These are phyloP conservation scores for Microstroma glucosiphilum DNA, from an alignment of 1,284 basidiomycete genomes.

Conservation along the genomic window DNA sequence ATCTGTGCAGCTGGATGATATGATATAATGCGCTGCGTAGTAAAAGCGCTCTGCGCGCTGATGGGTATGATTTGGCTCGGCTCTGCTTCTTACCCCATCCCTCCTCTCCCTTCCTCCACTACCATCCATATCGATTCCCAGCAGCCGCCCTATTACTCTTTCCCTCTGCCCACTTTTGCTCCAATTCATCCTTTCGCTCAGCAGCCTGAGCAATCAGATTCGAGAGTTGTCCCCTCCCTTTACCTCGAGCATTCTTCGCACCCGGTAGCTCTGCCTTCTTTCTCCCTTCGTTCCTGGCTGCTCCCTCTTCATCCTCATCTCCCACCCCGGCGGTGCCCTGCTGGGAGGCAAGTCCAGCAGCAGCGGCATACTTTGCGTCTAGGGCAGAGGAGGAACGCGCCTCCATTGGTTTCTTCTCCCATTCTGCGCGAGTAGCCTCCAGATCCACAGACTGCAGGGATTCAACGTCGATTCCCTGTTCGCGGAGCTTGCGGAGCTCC, in stretches of 20 bases:
- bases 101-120: too few relatives aligned
- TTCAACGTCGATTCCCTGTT: conserved; percentile 4
- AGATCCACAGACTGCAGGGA: conserved; percentile 3
- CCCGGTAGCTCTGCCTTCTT: too few relatives aligned
- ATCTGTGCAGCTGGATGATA: too few relatives aligned
- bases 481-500: neutral
- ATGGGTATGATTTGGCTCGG: too few relatives aligned
- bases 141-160: conserved; percentile 19
- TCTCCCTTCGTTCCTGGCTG: conserved; percentile 8
- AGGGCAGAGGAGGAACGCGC: conserved; percentile 9
- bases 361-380: conserved; percentile 31
- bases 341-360: conserved; percentile 15
- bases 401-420: neutral
- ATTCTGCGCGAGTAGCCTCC: neutral
- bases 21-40: too few relatives aligned
- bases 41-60: too few relatives aligned
- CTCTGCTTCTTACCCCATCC: too few relatives aligned
- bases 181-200: conserved; percentile 32
- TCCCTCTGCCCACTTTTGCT: conserved; percentile 36
- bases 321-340: neutral
- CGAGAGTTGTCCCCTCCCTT: conserved; percentile 39
- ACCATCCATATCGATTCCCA: conserved; percentile 24
- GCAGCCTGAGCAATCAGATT: conserved; percentile 36
- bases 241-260: conserved; percentile 24
- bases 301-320: conserved; percentile 17